Conservation (phyloP, 352 stramenopile species). For the Phytophthora palmivora region DNA sequence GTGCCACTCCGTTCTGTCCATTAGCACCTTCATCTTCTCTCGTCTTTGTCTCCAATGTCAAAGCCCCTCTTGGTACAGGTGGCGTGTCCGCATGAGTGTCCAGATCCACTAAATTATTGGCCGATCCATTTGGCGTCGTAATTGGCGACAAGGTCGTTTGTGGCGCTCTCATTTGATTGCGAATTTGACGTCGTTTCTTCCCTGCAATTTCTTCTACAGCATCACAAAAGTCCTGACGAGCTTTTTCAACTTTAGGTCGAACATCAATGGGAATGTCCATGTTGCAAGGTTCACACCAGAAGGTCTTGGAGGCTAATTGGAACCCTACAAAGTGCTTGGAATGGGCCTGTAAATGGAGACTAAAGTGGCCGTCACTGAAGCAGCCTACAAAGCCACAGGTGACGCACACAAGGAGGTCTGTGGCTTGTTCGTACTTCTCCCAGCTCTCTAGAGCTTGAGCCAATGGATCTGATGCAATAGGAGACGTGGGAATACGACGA, state of each 20-base stretch:
- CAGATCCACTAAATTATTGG: constrained; percentile 16
- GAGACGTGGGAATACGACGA: background rate
- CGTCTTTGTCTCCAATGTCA: constrained; percentile 16
- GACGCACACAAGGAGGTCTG: constrained; percentile 62
- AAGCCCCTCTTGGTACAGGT: constrained; percentile 7
- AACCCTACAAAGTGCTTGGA: constrained; percentile 72
- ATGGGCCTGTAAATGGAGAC: constrained; percentile 53
- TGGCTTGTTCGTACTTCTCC: constrained; percentile 37
- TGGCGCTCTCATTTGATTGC: constrained; percentile 17
- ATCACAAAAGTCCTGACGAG: constrained; percentile 43
- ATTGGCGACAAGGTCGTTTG: constrained; percentile 30
- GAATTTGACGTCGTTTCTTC: constrained; percentile 56
- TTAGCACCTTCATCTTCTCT: constrained; percentile 4
- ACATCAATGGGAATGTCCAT: constrained; percentile 46
- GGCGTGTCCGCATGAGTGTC: constrained; percentile 20
- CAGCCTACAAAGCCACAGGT: constrained; percentile 71
- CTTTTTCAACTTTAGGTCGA: constrained; percentile 49
- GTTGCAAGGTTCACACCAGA: constrained; percentile 66
- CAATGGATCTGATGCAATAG: background rate
- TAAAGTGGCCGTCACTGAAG: constrained; percentile 58
- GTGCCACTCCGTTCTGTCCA: constrained; percentile 16
- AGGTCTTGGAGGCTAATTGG: constrained; percentile 51
- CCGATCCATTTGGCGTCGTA: constrained; percentile 30
- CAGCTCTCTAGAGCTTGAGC: constrained; percentile 37
- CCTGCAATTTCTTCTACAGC: constrained; percentile 55